Base-by-base conservation (phyloP, 495 filamentous ascomycete species). In the Chaetomium fimeti region DNA sequence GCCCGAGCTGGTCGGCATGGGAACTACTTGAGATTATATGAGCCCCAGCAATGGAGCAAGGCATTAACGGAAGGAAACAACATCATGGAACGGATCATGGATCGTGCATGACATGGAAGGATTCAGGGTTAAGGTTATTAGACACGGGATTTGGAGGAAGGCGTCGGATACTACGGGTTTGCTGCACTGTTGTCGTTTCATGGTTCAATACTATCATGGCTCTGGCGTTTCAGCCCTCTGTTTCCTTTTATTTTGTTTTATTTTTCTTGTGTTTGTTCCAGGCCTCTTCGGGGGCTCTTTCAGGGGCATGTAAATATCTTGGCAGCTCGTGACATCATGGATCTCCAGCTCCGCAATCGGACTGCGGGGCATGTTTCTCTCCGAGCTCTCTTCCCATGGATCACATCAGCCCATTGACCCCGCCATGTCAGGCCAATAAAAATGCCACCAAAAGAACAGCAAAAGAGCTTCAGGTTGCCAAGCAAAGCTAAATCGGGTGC, bases 341-440 rank as follows among this genome's bases (percentile, higher is more conserved):
- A n/a, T n/a, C n/a, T n/a, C n/a, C n/a, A n/a, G n/a, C 61, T 68
- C 62, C 66, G 66, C 12, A 53, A 62, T 62, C 66, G 61, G 66
- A 68, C 40, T 28, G 61, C 61, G 61, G 60, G 65, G 56, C 25
- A 53, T 59, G 1, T 49, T 49, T 40, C 28, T 24, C 6, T 7
- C 18, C n/a, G n/a, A n/a, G n/a, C n/a, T n/a, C n/a, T n/a, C n/a
- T n/a, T 18, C 11, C 9, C n/a, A 18, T 18, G 22, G 12, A 24
- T 15, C 45, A 27, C 11, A 32, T 24, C 25, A 61, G 12, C 15
- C 28, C 36, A 16, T 18, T 22, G 38, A 57, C 64, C 64, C 64
- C 64, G 60, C 64, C 52, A 57, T 61, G 22, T 5, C 18, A 43
- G 13, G 3, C 61, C 61, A 62, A 62, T 62, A 25, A 32, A 27